Conservation (phyloP, 176 grass and related monocot genomes). For the Musa troglodytarum region DNA sequence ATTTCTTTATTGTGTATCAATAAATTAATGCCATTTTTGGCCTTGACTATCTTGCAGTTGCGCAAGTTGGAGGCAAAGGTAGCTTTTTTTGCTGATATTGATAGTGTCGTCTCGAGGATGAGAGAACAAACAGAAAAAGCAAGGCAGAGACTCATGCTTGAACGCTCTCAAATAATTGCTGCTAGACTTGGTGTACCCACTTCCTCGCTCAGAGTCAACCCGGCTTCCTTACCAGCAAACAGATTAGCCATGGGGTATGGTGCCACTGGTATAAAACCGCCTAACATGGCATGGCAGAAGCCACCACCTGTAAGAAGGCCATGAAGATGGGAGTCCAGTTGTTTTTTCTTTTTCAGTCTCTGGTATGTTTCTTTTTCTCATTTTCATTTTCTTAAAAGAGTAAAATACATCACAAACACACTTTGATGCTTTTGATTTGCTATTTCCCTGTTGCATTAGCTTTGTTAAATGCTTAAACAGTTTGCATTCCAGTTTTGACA, state of each 20-base stretch:
- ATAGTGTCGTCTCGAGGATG: constrained; percentile 49
- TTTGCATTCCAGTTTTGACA: neutral
- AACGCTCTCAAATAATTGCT: constrained; percentile 77
- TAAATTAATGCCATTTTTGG: constrained; percentile 1
- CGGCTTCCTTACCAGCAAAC: constrained; percentile 28
- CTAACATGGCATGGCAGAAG: constrained; percentile 22
- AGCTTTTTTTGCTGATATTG: constrained; percentile 61
- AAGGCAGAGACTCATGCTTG: constrained; percentile 69
- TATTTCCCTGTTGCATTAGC: neutral
- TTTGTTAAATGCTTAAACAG: no score
- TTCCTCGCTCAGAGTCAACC: constrained; percentile 17
- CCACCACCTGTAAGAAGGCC: constrained; percentile 17
- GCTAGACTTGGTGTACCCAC: constrained; percentile 51
- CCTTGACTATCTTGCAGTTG: constrained; percentile 32
- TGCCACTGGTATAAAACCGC: constrained; percentile 14
- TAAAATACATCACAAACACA: no score
- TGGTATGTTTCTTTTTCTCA: constrained; percentile 1
- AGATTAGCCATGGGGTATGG: constrained; percentile 20
- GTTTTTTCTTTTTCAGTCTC: neutral
- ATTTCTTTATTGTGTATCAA: constrained; percentile 1
- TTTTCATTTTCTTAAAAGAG: neutral
- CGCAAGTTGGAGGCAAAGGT: constrained; percentile 81
- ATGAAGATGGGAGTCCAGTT: neutral
- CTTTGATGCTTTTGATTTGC: no score
- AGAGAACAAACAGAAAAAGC: constrained; percentile 83